A percentile compares a stretch with the other conserved stretches of the same genome.
Conservation (phyloP, 441 rosid genomes). For the Hura crepitans region DNA sequence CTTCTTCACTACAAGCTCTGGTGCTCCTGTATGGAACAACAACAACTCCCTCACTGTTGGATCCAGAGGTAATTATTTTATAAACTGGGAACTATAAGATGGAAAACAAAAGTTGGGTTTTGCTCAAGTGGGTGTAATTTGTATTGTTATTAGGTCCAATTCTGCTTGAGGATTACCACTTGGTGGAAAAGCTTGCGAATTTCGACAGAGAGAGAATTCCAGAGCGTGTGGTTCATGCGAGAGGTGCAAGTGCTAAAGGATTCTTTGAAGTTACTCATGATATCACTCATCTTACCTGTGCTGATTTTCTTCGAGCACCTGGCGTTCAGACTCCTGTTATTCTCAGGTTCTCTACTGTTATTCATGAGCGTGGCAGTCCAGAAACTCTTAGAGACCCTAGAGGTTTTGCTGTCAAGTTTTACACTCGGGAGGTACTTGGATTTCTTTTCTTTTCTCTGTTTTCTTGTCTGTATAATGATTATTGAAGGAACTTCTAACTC, state of each 20-base stretch:
- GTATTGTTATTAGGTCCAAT: slow-evolving; percentile 54
- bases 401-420: slow-evolving; percentile 95
- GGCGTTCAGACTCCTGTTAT: slow-evolving; percentile 95
- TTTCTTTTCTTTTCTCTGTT: no score
- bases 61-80: slow-evolving; percentile 54
- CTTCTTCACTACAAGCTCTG: slow-evolving; percentile 81
- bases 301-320: slow-evolving; percentile 91
- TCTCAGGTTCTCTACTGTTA: slow-evolving; percentile 79
- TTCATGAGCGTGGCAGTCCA: slow-evolving; percentile 92
- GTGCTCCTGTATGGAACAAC: slow-evolving; percentile 86
- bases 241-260: slow-evolving; percentile 86
- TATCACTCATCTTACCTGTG: slow-evolving; percentile 66
- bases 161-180: slow-evolving; percentile 91
- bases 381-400: slow-evolving; percentile 95
- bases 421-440: slow-evolving; percentile 76
- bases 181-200: slow-evolving; percentile 86
- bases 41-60: slow-evolving; percentile 80
- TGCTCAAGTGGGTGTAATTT: background rate
- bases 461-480: background rate
- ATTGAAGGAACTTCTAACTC: background rate
- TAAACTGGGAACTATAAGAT: background rate
- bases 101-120: background rate
- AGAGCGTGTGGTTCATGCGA: slow-evolving; percentile 95
- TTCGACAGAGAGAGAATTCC: slow-evolving; percentile 92
- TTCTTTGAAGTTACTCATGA: slow-evolving; percentile 64